Evolutionary conservation across 2,329 filamentous ascomycete genomes (phyloP).

Genomic region (Fusarium humuli): DNA sequence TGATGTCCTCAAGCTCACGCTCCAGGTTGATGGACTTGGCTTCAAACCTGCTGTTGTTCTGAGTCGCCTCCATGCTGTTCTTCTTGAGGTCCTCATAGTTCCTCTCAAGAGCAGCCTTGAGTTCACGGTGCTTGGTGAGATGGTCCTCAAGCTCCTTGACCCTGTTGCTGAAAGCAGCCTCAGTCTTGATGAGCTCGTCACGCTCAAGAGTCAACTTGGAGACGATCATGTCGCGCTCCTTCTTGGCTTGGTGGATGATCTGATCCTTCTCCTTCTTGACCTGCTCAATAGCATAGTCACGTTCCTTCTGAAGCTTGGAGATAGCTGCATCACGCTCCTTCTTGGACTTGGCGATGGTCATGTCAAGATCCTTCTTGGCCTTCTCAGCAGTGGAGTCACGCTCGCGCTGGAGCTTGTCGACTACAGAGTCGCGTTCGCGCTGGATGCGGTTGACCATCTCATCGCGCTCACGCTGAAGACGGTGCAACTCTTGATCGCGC

Average conservation of each 20-base stretch:
- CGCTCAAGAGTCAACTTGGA: slow-evolving; percentile 42
- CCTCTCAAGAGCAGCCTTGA: slow-evolving; percentile 43
- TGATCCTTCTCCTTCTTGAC: slow-evolving; percentile 41
- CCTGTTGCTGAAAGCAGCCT: slow-evolving; percentile 37
- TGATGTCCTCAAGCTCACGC: slow-evolving; percentile 43
- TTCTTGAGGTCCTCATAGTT: slow-evolving; percentile 47
- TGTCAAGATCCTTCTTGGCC: slow-evolving; percentile 41
- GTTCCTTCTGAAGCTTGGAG: slow-evolving; percentile 39
- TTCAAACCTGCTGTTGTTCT: slow-evolving; percentile 34
- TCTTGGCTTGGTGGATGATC: slow-evolving; percentile 34
- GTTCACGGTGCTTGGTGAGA: slow-evolving; percentile 41
- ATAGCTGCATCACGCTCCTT: slow-evolving; percentile 42
- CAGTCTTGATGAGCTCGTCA: slow-evolving; percentile 40
- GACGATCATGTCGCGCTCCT: slow-evolving; percentile 37
- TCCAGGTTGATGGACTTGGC: slow-evolving; percentile 46
- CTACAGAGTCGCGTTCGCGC: slow-evolving; percentile 35
- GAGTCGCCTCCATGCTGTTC: slow-evolving; percentile 26
- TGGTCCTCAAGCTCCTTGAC: slow-evolving; percentile 47
- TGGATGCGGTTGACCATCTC: slow-evolving; percentile 35
- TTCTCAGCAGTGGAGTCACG: slow-evolving; percentile 31
- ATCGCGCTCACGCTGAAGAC: slow-evolving; percentile 37
- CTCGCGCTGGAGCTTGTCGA: slow-evolving; percentile 38
- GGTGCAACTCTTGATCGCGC: slow-evolving; percentile 27
- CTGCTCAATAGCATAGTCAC: slow-evolving; percentile 35
- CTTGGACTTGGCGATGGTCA: slow-evolving; percentile 36